Evolutionary conservation across 2,329 filamentous ascomycete genomes (phyloP), one percentile per base, ranked within the genome.

Genomic region (Ophiostoma sp.): DNA sequence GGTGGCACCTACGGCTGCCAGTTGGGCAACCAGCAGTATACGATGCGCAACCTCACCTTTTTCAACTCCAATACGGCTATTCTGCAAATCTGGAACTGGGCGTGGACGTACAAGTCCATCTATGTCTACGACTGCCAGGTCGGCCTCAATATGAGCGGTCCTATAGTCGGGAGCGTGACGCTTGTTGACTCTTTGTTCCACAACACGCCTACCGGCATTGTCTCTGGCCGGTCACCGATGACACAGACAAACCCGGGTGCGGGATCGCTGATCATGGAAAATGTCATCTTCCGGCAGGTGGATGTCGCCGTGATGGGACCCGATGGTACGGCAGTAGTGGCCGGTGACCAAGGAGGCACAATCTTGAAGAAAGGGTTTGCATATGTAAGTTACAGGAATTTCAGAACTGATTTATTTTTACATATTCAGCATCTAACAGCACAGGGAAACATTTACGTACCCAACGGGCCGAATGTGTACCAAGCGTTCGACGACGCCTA

Each of bases 41-140:
- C 89, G 17, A 87, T 88, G 67, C 84, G 88, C 35, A 91, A 92
- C 76, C 76, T 91, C 74, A 87, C 84, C 31, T 90, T 92, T 79
- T 86, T 85, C 74, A 82, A 84, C 72, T 86, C 87, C 74, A 81
- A 87, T 74, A 90, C 87, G 13, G 90, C 88, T 66, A 87, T 92
- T 71, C 85, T 84, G 77, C 88, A 91, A 81, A 85, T 89, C 72
- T 93, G 90, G 90, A 86, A 90, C 77, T 93, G 90, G 90, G 85
- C 87, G 1, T 93, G 89, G 88, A 89, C 87, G 5, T 90, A 91
- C 81, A 90, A 90, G 78, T 87, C 85, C 31, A 77, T 91, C 27
- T 81, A 79, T 35, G 86, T 92, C 78, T 84, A 86, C 75, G 83
- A 89, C 76, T 90, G 88, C 76, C 80, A 80, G 11, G 81, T 90